These are phyloP conservation scores for Apiospora aurea DNA, from an alignment of 2,329 filamentous ascomycete species.

Conservation along the genomic window DNA sequence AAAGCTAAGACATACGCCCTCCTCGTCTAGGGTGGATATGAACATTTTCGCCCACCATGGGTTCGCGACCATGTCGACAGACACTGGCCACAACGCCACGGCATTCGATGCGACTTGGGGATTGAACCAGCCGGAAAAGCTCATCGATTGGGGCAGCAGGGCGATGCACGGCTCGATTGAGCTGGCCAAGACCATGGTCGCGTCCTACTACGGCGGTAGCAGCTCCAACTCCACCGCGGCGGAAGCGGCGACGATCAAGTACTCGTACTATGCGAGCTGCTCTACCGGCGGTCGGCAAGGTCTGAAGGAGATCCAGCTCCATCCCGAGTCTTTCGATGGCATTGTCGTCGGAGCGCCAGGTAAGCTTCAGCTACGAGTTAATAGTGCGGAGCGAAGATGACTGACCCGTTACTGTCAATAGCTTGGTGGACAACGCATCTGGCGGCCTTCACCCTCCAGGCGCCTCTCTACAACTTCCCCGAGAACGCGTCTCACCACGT, in stretches of 20 bases:
- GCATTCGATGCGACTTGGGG: constrained; percentile 46
- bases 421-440: constrained; percentile 58
- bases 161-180: constrained; percentile 58
- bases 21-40: constrained; percentile 48
- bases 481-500: constrained; percentile 50
- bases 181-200: constrained; percentile 52
- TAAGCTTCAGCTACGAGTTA: constrained; percentile 36
- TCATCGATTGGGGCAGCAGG: constrained; percentile 50
- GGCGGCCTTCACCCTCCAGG: constrained; percentile 44
- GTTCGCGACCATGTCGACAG: constrained; percentile 52
- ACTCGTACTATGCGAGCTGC: constrained; percentile 64
- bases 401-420: not conserved
- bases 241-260: constrained; percentile 44
- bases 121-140: constrained; percentile 43
- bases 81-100: constrained; percentile 50
- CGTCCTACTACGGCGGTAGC: constrained; percentile 54
- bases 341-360: constrained; percentile 58
- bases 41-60: constrained; percentile 46
- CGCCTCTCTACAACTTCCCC: constrained; percentile 53
- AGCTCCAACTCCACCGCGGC: constrained; percentile 28
- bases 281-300: constrained; percentile 68
- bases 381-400: too few species aligned
- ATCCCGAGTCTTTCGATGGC: constrained; percentile 64
- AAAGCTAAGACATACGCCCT: not conserved
- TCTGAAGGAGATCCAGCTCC: constrained; percentile 58